Evolutionary conservation across 1,284 basidiomycete species (phyloP).

Genomic region (Pseudozyma hubeiensis): DNA sequence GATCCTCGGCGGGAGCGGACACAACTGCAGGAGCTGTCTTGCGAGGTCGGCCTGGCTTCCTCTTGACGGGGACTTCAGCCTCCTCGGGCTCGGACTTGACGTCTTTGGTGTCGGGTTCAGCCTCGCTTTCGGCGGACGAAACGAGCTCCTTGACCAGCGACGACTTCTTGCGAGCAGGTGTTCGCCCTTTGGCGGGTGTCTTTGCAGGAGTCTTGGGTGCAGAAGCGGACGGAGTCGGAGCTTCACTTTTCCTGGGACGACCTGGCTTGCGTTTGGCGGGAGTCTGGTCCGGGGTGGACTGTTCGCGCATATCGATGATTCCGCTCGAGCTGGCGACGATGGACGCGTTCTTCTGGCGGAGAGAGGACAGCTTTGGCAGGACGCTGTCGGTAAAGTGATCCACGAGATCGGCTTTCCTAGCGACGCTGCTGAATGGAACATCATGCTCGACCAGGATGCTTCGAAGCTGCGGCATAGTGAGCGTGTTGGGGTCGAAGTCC

Average conservation of each 20-base stretch:
- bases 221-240: conserved; percentile 12
- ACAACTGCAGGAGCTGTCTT: conserved; percentile 32
- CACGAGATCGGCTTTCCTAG: conserved; percentile 87
- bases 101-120: conserved; percentile 12
- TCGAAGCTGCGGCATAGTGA: conserved; percentile 84
- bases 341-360: conserved; percentile 75
- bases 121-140: conserved; percentile 24
- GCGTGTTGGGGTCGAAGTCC: conserved; percentile 81
- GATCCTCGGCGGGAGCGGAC: conserved; percentile 13
- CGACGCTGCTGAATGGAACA: conserved; percentile 79
- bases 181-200: conserved; percentile 11
- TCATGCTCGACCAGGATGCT: conserved; percentile 85
- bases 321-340: conserved; percentile 64
- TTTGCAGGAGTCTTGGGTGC: conserved; percentile 18
- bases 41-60: conserved; percentile 29
- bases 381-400: conserved; percentile 77
- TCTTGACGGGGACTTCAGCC: conserved; percentile 27
- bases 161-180: conserved; percentile 37
- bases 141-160: conserved; percentile 22
- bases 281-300: conserved; percentile 30
- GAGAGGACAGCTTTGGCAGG: conserved; percentile 34
- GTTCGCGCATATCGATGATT: conserved; percentile 70
- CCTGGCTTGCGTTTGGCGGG: conserved; percentile 45
- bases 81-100: conserved; percentile 6
- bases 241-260: conserved; percentile 43